These are phyloP conservation scores for Mycothermus thermophilus DNA, from an alignment of 495 filamentous ascomycete genomes.

Conservation along the genomic window DNA sequence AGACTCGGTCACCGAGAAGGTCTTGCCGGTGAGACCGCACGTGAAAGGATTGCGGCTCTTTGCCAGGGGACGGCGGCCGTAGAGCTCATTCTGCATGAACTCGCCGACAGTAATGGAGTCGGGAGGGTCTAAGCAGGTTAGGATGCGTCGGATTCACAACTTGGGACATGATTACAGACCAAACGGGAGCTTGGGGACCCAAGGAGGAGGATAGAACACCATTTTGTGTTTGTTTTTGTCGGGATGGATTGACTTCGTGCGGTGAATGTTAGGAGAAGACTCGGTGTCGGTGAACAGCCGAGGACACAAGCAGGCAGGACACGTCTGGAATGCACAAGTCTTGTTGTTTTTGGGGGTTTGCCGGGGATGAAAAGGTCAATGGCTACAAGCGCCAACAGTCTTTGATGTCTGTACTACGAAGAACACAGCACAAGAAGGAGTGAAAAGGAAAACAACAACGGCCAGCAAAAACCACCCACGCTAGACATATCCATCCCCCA, in stretches of 20 bases:
- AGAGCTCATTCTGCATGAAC: conserved; percentile 63
- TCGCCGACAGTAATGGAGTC: conserved; percentile 65
- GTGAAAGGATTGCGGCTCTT: conserved; percentile 63
- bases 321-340: too few relatives aligned
- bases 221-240: conserved; percentile 34
- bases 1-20: conserved; percentile 53
- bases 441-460: too few relatives aligned
- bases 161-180: conserved; percentile 17
- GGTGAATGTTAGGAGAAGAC: background rate
- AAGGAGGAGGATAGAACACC: conserved; percentile 64
- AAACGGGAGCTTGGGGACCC: conserved; percentile 52
- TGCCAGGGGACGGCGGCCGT: conserved; percentile 52
- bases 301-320: too few relatives aligned
- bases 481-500: too few relatives aligned
- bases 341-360: too few relatives aligned
- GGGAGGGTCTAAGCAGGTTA: conserved; percentile 38
- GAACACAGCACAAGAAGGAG: too few relatives aligned
- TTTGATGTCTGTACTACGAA: too few relatives aligned
- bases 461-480: too few relatives aligned
- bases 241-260: too few relatives aligned
- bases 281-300: too few relatives aligned
- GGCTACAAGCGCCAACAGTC: too few relatives aligned
- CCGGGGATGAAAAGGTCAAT: too few relatives aligned
- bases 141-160: background rate
- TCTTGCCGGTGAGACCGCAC: conserved; percentile 62